Base-by-base conservation (phyloP, 805 yeast species). In the Maudiozyma turicensis region DNA sequence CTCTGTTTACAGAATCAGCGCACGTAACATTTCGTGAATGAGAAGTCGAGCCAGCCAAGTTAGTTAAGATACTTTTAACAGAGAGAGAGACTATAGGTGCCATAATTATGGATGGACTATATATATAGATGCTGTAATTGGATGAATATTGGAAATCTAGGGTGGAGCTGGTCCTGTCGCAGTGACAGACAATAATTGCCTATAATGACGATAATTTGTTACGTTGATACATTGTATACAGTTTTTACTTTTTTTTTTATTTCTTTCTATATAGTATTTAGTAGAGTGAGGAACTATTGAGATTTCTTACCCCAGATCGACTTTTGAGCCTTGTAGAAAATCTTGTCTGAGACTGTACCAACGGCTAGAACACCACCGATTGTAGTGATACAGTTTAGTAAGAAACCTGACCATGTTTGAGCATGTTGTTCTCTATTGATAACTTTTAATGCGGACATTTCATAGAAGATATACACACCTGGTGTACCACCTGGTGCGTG, bases 291-390 rank as follows among this genome's bases (percentile, higher is more conserved):
- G 38, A 14, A 13, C 42, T 50, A 57, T 40, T 55, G 50, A 38
- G 53, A 48, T 46, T 64, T 61, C 50, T 59, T 61, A 32, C 60
- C 59, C 59, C 59, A 56, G 32, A 89, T 66, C 11, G 83, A 86
- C 65, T 79, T 80, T 62, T 89, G 90, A 1, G 96, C 96, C 10
- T 86, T 91, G 78, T 86, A 89, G 5, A 89, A 84, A 3, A 95
- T 81, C 51, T 88, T 78, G 65, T 93, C 99, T 44, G 90, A 66
- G 37, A 90, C 79, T 0, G 96, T 84, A 8, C 95, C 98, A 30
- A 91, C 89, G 30, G 96, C 90, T 51, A 93, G 72, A 9, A 93
- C 89, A 44, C 98, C 97, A 8, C 97, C 98, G 40, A 91, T 76
- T 7, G 95, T 87, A 49, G 96, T 84, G 55, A 93, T 80, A 30